These are phyloP conservation scores for Sporobolus alterniflorus DNA, from an alignment of 202 grass and related monocot species.

Conservation along the genomic window DNA sequence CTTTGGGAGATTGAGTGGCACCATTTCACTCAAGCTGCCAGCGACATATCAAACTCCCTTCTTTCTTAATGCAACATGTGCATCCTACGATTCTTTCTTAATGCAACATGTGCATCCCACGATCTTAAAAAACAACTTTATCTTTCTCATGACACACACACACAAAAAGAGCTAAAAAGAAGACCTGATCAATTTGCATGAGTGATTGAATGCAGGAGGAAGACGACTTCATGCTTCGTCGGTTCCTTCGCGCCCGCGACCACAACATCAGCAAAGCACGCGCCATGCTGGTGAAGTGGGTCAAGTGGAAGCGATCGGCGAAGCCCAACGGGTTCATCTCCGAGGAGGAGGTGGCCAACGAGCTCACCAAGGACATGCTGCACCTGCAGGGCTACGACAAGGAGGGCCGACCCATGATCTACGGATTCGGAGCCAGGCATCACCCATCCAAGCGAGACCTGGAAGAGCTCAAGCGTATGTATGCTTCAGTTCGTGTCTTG, in stretches of 20 bases:
- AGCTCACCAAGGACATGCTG: constrained; percentile 60
- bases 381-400: constrained; percentile 66
- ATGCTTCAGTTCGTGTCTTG: neutral
- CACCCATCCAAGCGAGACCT: constrained; percentile 44
- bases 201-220: constrained; percentile 36
- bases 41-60: too few relatives aligned
- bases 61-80: too few relatives aligned
- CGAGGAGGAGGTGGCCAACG: constrained; percentile 45
- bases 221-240: constrained; percentile 51
- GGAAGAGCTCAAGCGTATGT: constrained; percentile 65
- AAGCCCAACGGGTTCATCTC: constrained; percentile 62
- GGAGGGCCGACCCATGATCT: constrained; percentile 42
- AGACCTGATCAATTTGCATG: too few relatives aligned
- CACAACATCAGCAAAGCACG: constrained; percentile 64
- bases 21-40: too few relatives aligned
- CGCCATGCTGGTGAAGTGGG: constrained; percentile 45
- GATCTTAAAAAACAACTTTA: too few relatives aligned
- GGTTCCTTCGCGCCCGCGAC: constrained; percentile 73
- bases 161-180: too few relatives aligned
- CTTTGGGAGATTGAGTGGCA: too few relatives aligned
- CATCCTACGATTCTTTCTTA: too few relatives aligned
- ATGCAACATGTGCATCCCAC: too few relatives aligned
- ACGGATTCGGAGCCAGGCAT: constrained; percentile 56
- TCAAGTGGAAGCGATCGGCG: constrained; percentile 61
- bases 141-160: too few relatives aligned